These are phyloP conservation scores for Erodium trifolium DNA, from an alignment of 441 rosid species.

Conservation along the genomic window DNA sequence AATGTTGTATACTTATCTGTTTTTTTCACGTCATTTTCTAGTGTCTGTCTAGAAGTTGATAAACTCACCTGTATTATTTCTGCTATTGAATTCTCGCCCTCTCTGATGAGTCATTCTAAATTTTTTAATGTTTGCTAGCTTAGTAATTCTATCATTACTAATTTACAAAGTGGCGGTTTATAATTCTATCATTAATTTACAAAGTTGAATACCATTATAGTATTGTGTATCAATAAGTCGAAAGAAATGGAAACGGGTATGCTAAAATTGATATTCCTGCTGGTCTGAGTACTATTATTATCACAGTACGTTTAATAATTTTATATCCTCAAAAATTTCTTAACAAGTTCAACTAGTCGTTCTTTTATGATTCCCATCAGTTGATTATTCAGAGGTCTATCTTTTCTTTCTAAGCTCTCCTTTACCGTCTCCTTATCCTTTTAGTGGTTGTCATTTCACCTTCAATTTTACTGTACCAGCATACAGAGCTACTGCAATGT, in stretches of 20 bases:
- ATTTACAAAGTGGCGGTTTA: neutral
- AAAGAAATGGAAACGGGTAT: neutral
- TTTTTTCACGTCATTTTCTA: neutral
- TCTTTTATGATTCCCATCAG: neutral
- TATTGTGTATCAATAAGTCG: neutral
- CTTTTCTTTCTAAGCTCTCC: neutral
- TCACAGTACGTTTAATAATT: neutral
- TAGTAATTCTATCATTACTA: neutral
- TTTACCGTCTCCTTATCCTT: neutral
- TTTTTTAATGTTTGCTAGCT: neutral
- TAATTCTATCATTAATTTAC: neutral
- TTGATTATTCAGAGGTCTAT: neutral
- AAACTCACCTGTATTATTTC: neutral
- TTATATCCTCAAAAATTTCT: neutral
- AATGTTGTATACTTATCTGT: neutral
- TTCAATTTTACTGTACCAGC: neutral
- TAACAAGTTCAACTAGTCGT: neutral
- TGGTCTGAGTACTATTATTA: conserved; percentile 6
- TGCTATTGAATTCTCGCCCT: neutral
- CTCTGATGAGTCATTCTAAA: neutral
- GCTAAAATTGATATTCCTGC: neutral
- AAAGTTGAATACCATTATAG: neutral
- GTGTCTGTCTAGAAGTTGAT: neutral
- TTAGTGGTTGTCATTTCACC: neutral
- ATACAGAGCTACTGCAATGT: neutral